Percentiles rank a stretch among this genome's conserved stretches.
These are phyloP conservation scores for Cadophora sp. DNA, from an alignment of 2,329 filamentous ascomycete species.

Conservation along the genomic window DNA sequence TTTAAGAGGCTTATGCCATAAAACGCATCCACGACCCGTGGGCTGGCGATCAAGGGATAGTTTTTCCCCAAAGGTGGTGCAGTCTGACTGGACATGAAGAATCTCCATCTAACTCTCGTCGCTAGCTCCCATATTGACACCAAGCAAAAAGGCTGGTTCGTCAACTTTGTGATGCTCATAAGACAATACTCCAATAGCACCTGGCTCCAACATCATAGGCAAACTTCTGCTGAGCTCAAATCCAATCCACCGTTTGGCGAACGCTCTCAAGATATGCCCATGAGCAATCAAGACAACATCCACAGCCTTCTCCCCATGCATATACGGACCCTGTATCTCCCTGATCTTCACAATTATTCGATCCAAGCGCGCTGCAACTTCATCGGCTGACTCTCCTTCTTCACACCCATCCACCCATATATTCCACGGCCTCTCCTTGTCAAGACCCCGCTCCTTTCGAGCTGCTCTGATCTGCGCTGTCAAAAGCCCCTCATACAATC, in stretches of 20 bases:
- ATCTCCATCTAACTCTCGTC: background rate
- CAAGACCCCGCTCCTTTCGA: slow-evolving; percentile 51
- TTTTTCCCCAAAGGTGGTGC: no score
- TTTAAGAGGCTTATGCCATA: no score
- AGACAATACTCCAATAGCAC: slow-evolving; percentile 48
- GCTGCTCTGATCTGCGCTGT: slow-evolving; percentile 51
- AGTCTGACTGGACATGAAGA: background rate
- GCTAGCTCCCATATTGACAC: slow-evolving; percentile 44
- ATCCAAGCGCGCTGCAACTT: slow-evolving; percentile 57
- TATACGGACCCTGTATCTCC: slow-evolving; percentile 54
- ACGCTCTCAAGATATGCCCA: slow-evolving; percentile 59
- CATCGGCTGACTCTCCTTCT: slow-evolving; percentile 54
- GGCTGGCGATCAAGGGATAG: no score
- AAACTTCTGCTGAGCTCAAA: slow-evolving; percentile 48
- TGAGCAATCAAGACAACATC: slow-evolving; percentile 58
- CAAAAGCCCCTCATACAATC: slow-evolving; percentile 55
- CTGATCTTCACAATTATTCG: slow-evolving; percentile 56
- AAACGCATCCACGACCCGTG: no score
- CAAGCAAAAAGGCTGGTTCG: slow-evolving; percentile 48
- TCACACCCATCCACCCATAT: slow-evolving; percentile 61
- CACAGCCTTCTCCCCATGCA: slow-evolving; percentile 50
- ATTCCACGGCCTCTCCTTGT: slow-evolving; percentile 54
- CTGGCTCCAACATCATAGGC: slow-evolving; percentile 49
- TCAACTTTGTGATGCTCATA: slow-evolving; percentile 48
- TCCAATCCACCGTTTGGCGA: slow-evolving; percentile 61